These are phyloP conservation scores for Pseudopyrenochaeta lycopersici DNA, from an alignment of 2,329 filamentous ascomycete genomes.

Conservation along the genomic window DNA sequence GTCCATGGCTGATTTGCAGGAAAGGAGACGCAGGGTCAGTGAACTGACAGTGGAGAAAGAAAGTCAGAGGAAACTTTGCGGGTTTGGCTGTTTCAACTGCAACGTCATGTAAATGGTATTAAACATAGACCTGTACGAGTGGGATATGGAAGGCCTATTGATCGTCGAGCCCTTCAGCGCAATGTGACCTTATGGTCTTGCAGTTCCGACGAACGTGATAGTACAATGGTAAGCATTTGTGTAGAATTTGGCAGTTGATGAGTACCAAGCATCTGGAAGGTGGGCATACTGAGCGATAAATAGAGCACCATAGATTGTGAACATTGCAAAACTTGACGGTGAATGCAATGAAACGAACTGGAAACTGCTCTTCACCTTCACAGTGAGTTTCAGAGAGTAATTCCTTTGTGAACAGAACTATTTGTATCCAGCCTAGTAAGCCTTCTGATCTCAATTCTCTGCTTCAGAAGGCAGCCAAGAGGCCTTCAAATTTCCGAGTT, in stretches of 20 bases:
- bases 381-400: background rate
- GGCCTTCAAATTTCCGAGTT: too few relatives aligned
- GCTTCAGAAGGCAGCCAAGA: too few relatives aligned
- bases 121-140: background rate
- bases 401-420: too few relatives aligned
- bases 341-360: background rate
- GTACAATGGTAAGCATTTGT: too few relatives aligned
- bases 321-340: background rate
- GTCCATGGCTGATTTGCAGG: conserved; percentile 25
- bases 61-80: background rate
- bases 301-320: background rate
- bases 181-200: too few relatives aligned
- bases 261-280: background rate
- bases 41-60: conserved; percentile 3
- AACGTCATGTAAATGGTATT: too few relatives aligned
- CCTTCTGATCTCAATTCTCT: too few relatives aligned
- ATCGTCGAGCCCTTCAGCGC: too few relatives aligned
- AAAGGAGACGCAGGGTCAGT: conserved; percentile 22
- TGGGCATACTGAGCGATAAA: background rate
- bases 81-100: background rate
- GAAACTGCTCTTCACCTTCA: background rate
- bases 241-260: too few relatives aligned
- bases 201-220: too few relatives aligned
- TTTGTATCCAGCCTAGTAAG: too few relatives aligned
- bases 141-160: background rate